Conservation (phyloP, 129 eudicot species). For the Arctium minus region DNA sequence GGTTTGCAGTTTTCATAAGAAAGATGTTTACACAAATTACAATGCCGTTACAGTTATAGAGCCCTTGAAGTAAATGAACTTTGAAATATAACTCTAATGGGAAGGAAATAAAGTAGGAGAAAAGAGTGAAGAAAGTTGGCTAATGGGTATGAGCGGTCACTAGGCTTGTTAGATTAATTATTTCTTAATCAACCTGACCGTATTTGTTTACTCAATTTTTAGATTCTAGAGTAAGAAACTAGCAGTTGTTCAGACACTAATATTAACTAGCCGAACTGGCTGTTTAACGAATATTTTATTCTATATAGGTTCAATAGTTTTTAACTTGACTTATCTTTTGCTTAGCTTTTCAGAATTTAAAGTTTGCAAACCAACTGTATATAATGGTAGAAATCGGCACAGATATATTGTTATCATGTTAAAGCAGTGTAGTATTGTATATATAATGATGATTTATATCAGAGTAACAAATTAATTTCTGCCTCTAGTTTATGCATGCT, state of each 20-base stretch:
- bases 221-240: not conserved
- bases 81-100: not conserved
- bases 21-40: not conserved
- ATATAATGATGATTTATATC: not conserved
- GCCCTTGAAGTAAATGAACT: not conserved
- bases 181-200: not conserved
- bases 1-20: not conserved
- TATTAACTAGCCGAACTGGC: not conserved
- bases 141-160: not conserved
- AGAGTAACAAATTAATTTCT: not conserved
- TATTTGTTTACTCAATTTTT: not conserved
- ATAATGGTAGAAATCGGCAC: not conserved
- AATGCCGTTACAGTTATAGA: not conserved
- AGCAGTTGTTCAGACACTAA: not conserved
- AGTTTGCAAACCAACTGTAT: not conserved
- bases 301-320: not conserved
- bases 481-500: not conserved
- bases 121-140: not conserved
- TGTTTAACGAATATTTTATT: not conserved
- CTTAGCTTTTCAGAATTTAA: not conserved
- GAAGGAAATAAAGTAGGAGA: not conserved
- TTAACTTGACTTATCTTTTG: not conserved
- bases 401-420: not conserved
- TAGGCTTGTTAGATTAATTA: not conserved
- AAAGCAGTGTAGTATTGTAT: not conserved